These are phyloP conservation scores for Termitomyces sp. DNA, from an alignment of 768 basidiomycete species.

Conservation along the genomic window DNA sequence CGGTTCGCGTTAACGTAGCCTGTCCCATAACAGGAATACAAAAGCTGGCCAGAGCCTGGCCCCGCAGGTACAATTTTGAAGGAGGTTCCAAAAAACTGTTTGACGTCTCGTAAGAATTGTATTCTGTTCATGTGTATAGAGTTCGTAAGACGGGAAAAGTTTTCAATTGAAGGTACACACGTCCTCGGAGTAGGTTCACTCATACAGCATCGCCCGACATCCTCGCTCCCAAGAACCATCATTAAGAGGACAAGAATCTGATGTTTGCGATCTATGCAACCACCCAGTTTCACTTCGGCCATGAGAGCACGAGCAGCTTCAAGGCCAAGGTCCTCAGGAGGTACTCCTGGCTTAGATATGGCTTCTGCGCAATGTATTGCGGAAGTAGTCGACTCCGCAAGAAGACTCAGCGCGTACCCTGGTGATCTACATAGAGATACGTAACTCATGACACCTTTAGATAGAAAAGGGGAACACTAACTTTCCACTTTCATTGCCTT, in stretches of 20 bases:
- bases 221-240: slow-evolving; percentile 97
- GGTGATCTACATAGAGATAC: slow-evolving; percentile 62
- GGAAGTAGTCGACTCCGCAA: slow-evolving; percentile 90
- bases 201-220: slow-evolving; percentile 88
- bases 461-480: slow-evolving; percentile 31
- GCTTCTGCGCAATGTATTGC: slow-evolving; percentile 86
- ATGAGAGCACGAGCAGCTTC: slow-evolving; percentile 76
- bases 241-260: slow-evolving; percentile 81
- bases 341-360: slow-evolving; percentile 72
- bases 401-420: slow-evolving; percentile 86
- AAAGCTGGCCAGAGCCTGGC: slow-evolving; percentile 49
- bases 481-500: slow-evolving; percentile 97
- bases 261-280: slow-evolving; percentile 88
- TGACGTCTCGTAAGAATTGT: slow-evolving; percentile 84
- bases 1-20: slow-evolving; percentile 90
- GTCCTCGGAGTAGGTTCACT: slow-evolving; percentile 77
- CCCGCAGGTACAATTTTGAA: slow-evolving; percentile 82
- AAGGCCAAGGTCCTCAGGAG: slow-evolving; percentile 91
- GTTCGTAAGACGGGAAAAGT: neutral
- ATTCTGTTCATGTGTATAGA: slow-evolving; percentile 45
- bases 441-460: neutral
- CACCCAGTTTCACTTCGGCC: slow-evolving; percentile 73
- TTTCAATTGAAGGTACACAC: slow-evolving; percentile 38
- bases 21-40: slow-evolving; percentile 88
- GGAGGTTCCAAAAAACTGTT: slow-evolving; percentile 79